Percentiles rank a stretch among this genome's conserved stretches.
phyloP scores from a whole-genome alignment of 1,284 basidiomycete species.

The Irpex lacteus region DNA sequence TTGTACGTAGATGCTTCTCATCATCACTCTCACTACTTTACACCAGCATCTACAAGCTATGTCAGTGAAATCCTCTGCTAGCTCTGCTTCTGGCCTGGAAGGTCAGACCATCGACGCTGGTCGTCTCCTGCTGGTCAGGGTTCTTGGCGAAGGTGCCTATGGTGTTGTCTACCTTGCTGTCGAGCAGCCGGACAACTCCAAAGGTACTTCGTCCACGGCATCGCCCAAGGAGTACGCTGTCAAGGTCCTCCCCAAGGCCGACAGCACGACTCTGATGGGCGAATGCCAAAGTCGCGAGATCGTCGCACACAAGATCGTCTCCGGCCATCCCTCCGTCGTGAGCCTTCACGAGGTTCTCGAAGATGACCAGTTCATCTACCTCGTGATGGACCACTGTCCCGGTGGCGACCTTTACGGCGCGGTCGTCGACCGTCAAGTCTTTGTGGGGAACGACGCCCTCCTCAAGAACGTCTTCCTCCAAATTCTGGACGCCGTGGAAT shows the following conservation, averaged over 20 bases:
- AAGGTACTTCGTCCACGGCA: constrained; percentile 33
- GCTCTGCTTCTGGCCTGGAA: constrained; percentile 19
- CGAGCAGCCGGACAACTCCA: constrained; percentile 43
- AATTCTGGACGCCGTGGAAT: constrained; percentile 60
- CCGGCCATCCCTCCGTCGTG: constrained; percentile 54
- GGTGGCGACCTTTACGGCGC: constrained; percentile 63
- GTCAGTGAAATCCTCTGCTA: constrained; percentile 5
- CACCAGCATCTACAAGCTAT: constrained; percentile 10
- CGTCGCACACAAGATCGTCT: constrained; percentile 49
- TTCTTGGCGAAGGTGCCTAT: constrained; percentile 33
- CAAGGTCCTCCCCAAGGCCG: constrained; percentile 61
- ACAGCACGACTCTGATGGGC: constrained; percentile 35
- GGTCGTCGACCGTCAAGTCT: constrained; percentile 48
- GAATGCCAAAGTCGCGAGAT: constrained; percentile 26
- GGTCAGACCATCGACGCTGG: constrained; percentile 26
- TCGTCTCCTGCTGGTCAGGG: constrained; percentile 39
- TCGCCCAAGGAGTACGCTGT: constrained; percentile 45
- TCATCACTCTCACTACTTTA: neutral
- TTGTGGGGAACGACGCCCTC: constrained; percentile 46
- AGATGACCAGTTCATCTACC: constrained; percentile 52
- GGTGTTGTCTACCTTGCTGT: constrained; percentile 34
- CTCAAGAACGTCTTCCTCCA: constrained; percentile 54
- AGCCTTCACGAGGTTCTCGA: constrained; percentile 57
- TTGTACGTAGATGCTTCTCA: neutral
- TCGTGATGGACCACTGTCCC: constrained; percentile 60